Percentiles rank a stretch among this genome's conserved stretches.
These are phyloP conservation scores for Alternaria ethzedia DNA, from an alignment of 2,329 filamentous ascomycete species.

Conservation along the genomic window DNA sequence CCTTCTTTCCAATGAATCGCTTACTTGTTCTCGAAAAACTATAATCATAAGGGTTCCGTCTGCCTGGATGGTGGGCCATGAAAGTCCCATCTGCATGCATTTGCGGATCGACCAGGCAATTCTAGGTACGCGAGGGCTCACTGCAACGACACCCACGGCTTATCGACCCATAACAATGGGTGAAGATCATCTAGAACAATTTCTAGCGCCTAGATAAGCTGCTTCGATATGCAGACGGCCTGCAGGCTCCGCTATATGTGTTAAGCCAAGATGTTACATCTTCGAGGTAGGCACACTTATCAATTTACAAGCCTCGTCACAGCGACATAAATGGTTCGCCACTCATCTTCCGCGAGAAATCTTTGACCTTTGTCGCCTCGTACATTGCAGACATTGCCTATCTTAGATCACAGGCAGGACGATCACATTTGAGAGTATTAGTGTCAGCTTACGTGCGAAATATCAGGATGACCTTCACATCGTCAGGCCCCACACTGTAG, in stretches of 20 bases:
- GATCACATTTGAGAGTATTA: background rate
- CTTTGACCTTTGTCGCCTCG: background rate
- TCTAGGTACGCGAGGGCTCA: background rate
- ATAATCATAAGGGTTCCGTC: background rate
- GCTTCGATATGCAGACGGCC: background rate
- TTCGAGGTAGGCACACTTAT: background rate
- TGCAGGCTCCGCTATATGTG: background rate
- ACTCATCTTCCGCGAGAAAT: background rate
- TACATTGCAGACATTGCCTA: background rate
- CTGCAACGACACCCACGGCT: background rate
- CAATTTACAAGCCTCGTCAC: background rate
- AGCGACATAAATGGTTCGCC: background rate
- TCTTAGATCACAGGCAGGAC: background rate
- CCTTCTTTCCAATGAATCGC: background rate
- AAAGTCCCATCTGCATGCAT: background rate
- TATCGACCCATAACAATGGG: background rate
- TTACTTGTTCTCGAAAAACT: background rate
- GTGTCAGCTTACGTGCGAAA: background rate
- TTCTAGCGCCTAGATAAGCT: background rate
- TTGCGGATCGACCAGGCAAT: background rate
- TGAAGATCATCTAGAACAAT: background rate
- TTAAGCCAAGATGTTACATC: background rate
- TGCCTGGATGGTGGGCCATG: background rate
- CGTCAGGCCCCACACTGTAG: background rate
- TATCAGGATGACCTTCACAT: background rate